phyloP scores from a whole-genome alignment of 169 alveolate species.

The Eimeria maxima region DNA sequence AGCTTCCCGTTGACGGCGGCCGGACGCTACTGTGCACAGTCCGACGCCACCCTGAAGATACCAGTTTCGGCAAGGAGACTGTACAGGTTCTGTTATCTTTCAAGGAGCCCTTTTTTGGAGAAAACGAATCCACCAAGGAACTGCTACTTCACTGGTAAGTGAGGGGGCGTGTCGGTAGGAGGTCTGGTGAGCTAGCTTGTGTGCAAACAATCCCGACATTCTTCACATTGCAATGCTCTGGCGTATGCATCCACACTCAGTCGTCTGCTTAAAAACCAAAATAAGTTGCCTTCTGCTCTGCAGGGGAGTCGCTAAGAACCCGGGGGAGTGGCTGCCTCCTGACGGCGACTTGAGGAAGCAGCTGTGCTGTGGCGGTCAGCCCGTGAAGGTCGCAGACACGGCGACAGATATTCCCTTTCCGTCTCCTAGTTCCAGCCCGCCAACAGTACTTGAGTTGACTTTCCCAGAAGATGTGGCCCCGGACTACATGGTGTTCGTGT shows the following conservation, averaged over 20 bases:
- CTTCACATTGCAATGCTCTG: not conserved
- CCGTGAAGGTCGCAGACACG: not conserved
- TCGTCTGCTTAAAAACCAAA: no score
- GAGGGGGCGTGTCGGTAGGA: not conserved
- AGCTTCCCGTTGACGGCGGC: constrained; percentile 78
- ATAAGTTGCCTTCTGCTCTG: not conserved
- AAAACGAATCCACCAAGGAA: not conserved
- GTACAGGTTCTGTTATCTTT: constrained; percentile 75
- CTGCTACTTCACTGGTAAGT: constrained; percentile 83
- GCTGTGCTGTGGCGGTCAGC: constrained; percentile 31
- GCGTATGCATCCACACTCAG: not conserved
- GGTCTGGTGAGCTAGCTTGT: not conserved
- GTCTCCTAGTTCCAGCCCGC: constrained; percentile 54
- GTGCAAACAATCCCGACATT: not conserved
- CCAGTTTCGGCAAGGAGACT: not conserved
- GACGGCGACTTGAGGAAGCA: constrained; percentile 4
- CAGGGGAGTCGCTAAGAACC: constrained; percentile 79
- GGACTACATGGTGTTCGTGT: constrained; percentile 55
- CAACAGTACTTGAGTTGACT: constrained; percentile 29
- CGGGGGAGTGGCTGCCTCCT: constrained; percentile 78
- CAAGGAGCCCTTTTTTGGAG: constrained; percentile 67
- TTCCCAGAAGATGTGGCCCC: constrained; percentile 73
- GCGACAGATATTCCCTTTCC: constrained; percentile 78
- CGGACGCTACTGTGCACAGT: constrained; percentile 74
- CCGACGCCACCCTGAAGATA: constrained; percentile 8